phyloP scores from a whole-genome alignment of 306 rosid species.

The Quercus glauca region DNA sequence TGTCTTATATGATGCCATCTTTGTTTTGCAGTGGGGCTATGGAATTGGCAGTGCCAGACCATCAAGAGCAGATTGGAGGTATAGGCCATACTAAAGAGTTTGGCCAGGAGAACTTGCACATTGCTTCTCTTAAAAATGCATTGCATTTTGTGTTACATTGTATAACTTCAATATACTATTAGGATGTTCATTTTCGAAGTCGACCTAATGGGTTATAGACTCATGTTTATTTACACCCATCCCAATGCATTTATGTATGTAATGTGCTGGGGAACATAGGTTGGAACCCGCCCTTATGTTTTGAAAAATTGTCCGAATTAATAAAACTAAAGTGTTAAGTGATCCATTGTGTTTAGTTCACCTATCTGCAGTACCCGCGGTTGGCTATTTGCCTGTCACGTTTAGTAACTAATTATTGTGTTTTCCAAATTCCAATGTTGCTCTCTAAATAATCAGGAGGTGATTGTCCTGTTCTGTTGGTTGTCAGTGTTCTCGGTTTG shows the following conservation, averaged over 20 bases:
- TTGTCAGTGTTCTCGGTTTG: too few relatives aligned
- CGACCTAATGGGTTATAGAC: not conserved
- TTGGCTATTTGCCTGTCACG: not conserved
- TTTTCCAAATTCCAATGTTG: too few relatives aligned
- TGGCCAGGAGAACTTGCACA: not conserved
- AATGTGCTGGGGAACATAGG: not conserved
- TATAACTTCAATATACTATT: not conserved
- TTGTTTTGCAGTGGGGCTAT: conserved; percentile 82
- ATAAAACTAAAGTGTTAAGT: not conserved
- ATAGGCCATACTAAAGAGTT: conserved; percentile 72
- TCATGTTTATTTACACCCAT: not conserved
- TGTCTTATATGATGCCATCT: not conserved
- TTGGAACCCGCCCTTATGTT: not conserved
- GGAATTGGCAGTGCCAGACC: conserved; percentile 77
- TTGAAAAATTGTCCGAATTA: not conserved
- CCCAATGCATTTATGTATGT: not conserved
- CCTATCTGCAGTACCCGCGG: not conserved
- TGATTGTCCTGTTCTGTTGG: too few relatives aligned
- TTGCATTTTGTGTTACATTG: not conserved
- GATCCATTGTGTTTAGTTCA: not conserved
- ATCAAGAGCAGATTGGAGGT: conserved; percentile 93
- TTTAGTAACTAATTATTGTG: not conserved
- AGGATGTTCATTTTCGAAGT: not conserved
- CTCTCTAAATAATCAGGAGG: too few relatives aligned
- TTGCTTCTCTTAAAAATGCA: conserved; percentile 1